Conservation (phyloP, 768 basidiomycete genomes). For the Tephrocybe rancida region DNA sequence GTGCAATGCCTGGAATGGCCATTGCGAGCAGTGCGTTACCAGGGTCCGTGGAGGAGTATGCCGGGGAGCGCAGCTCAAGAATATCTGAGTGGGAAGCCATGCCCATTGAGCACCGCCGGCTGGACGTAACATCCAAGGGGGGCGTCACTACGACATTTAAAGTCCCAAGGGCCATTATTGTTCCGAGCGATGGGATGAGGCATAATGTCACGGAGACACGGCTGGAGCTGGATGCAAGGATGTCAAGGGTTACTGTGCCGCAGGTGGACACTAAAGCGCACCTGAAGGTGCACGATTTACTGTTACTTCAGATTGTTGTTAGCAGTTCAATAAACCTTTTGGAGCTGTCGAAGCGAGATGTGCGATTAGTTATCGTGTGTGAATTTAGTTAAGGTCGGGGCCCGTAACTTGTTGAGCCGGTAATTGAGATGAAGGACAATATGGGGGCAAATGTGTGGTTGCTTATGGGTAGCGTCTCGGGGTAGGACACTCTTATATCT, state of each 20-base stretch:
- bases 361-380: too few species aligned
- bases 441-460: too few species aligned
- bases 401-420: too few species aligned
- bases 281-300: slow-evolving; percentile 31
- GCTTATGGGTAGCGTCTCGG: too few species aligned
- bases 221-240: slow-evolving; percentile 35
- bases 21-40: not conserved
- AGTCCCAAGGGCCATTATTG: slow-evolving; percentile 41
- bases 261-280: slow-evolving; percentile 39
- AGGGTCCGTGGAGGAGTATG: not conserved
- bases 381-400: too few species aligned
- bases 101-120: slow-evolving; percentile 19
- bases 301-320: not conserved
- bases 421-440: too few species aligned
- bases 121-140: slow-evolving; percentile 36
- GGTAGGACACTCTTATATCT: too few species aligned
- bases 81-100: not conserved
- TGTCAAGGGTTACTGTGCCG: slow-evolving; percentile 45
- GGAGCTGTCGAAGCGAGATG: too few species aligned
- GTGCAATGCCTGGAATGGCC: not conserved
- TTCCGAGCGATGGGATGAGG: slow-evolving; percentile 40
- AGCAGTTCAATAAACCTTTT: too few species aligned
- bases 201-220: slow-evolving; percentile 45
- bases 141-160: slow-evolving; percentile 42
- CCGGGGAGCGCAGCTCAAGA: not conserved